phyloP scores from a whole-genome alignment of 2,329 filamentous ascomycete species.

The Aspergillus arachidicola region DNA sequence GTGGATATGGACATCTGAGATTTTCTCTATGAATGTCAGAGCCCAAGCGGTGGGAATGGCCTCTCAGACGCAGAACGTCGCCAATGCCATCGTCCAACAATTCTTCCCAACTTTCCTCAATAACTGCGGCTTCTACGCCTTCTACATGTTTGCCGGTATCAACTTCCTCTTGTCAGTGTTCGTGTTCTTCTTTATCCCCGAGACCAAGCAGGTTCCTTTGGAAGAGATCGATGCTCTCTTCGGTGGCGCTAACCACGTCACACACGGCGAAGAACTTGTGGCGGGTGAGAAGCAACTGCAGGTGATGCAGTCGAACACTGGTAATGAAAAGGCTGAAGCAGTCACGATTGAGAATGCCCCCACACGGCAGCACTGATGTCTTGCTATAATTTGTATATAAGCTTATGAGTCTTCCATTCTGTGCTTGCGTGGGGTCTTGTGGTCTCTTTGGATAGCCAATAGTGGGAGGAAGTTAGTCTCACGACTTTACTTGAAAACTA shows the following conservation, averaged over 20 bases:
- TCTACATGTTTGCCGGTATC: slow-evolving; percentile 58
- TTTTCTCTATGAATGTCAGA: slow-evolving; percentile 73
- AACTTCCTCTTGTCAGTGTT: slow-evolving; percentile 55
- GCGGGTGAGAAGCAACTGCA: slow-evolving; percentile 25
- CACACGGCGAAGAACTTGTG: slow-evolving; percentile 36
- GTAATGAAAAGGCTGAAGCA: slow-evolving; percentile 17
- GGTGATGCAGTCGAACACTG: slow-evolving; percentile 14
- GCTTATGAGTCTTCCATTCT: not conserved
- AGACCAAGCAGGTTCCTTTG: slow-evolving; percentile 50
- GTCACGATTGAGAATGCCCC: slow-evolving; percentile 26
- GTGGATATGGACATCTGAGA: slow-evolving; percentile 71
- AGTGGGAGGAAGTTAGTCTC: not conserved
- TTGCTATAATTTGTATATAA: not conserved
- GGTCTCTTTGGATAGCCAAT: not conserved
- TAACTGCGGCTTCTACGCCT: slow-evolving; percentile 59
- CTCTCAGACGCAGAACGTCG: slow-evolving; percentile 63
- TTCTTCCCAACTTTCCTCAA: slow-evolving; percentile 70
- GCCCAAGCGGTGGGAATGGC: slow-evolving; percentile 72
- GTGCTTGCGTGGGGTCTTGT: not conserved
- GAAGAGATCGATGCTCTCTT: slow-evolving; percentile 44
- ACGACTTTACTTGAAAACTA: not conserved
- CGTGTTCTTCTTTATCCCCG: slow-evolving; percentile 56
- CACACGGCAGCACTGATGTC: not conserved
- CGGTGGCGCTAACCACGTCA: slow-evolving; percentile 40
- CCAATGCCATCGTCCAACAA: slow-evolving; percentile 69